Percentiles rank a stretch among this genome's conserved stretches.
Evolutionary conservation across 495 filamentous ascomycete genomes (phyloP).

Genomic region (Poronia punctata): DNA sequence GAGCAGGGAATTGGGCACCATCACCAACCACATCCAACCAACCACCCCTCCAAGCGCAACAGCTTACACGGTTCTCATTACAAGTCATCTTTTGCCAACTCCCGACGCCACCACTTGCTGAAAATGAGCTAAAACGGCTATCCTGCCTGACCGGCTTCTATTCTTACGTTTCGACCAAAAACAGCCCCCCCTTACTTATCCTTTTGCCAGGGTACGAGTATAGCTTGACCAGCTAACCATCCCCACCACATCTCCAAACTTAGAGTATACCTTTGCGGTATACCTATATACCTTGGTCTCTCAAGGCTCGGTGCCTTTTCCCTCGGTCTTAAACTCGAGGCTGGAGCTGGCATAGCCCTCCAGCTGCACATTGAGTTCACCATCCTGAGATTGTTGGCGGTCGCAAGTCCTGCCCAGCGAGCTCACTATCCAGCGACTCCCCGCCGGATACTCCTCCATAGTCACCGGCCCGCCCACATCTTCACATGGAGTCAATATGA

Average conservation of each 20-base stretch:
- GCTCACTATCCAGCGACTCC: slow-evolving; percentile 20
- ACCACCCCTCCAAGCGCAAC: slow-evolving; percentile 4
- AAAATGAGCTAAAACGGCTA: slow-evolving; percentile 12
- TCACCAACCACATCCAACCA: too few species aligned
- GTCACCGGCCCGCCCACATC: slow-evolving; percentile 11
- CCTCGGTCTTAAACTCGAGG: too few species aligned
- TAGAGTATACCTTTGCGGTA: too few species aligned
- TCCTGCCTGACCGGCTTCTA: slow-evolving; percentile 10
- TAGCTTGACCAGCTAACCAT: too few species aligned
- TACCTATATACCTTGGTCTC: neutral
- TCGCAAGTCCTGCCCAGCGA: too few species aligned
- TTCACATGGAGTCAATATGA: slow-evolving; percentile 42
- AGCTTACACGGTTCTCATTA: slow-evolving; percentile 3
- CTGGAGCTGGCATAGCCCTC: too few species aligned
- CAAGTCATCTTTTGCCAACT: slow-evolving; percentile 13
- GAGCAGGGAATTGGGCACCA: too few species aligned
- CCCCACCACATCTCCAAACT: too few species aligned
- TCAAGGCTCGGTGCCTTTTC: neutral
- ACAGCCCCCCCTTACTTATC: slow-evolving; percentile 2
- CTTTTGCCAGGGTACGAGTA: too few species aligned
- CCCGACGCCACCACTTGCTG: slow-evolving; percentile 5
- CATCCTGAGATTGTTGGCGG: too few species aligned
- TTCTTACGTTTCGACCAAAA: slow-evolving; percentile 1
- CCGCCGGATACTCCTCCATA: slow-evolving; percentile 18
- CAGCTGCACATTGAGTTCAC: too few species aligned